Evolutionary conservation across 345 rosid species (phyloP).

Genomic region (Rubroshorea leprosula): DNA sequence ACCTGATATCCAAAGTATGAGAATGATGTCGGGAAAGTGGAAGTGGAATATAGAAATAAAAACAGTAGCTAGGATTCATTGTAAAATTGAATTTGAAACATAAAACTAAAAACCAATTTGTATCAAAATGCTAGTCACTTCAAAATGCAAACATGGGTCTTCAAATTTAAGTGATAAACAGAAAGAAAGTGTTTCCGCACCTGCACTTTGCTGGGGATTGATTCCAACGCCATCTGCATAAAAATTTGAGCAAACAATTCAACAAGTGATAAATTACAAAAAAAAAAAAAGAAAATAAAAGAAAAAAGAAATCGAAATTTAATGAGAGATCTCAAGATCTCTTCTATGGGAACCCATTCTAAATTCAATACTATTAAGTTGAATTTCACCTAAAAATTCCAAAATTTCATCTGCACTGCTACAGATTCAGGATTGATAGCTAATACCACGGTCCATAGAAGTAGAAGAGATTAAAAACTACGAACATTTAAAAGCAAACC

Average conservation of each 20-base stretch:
- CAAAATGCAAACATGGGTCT: too few species aligned
- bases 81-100: too few species aligned
- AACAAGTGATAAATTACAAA: neutral
- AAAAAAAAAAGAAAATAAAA: neutral
- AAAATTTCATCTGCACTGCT: neutral
- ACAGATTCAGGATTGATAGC: neutral
- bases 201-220: constrained; percentile 98
- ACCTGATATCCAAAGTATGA: too few species aligned
- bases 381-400: neutral
- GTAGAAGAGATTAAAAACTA: neutral
- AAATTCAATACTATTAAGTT: neutral
- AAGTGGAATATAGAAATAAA: too few species aligned
- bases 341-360: neutral
- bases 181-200: constrained; percentile 27
- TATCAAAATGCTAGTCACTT: neutral
- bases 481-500: neutral
- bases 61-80: too few species aligned
- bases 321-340: too few species aligned
- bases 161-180: too few species aligned
- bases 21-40: too few species aligned
- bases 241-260: constrained; percentile 9
- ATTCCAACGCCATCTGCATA: constrained; percentile 95
- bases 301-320: too few species aligned
- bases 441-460: too few species aligned
- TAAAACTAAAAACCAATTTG: too few species aligned